Evolutionary conservation across 106 monocot species (phyloP).

Genomic region (Dioscorea alata): DNA sequence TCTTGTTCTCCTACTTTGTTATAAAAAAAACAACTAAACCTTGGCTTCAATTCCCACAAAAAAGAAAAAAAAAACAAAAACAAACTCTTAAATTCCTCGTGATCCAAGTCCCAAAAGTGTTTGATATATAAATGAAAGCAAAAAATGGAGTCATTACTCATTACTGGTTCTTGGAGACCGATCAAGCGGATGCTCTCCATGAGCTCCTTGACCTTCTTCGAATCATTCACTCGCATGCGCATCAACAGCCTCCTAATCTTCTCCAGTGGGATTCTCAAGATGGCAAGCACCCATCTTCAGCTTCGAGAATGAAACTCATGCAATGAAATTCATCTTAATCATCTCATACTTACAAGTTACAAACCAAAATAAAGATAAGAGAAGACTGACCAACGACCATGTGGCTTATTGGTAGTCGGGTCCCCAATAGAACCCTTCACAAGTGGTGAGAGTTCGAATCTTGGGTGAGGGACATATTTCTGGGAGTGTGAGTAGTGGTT

Average conservation of each 20-base stretch:
- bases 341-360: not conserved
- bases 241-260: conserved; percentile 83
- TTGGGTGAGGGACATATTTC: too few species aligned
- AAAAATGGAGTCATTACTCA: conserved; percentile 7
- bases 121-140: not conserved
- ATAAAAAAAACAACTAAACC: not conserved
- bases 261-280: conserved; percentile 74
- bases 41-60: not conserved
- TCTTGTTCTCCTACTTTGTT: not conserved
- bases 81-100: not conserved
- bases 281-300: conserved; percentile 58
- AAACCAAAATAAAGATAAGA: not conserved
- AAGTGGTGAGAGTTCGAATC: too few species aligned
- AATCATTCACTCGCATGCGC: conserved; percentile 74
- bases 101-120: not conserved
- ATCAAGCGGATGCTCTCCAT: conserved; percentile 87
- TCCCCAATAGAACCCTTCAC: too few species aligned
- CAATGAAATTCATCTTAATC: not conserved
- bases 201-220: conserved; percentile 79
- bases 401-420: too few species aligned
- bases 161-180: conserved; percentile 93
- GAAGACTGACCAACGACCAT: too few species aligned
- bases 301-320: conserved; percentile 68
- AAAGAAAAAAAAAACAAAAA: too few species aligned
- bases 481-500: too few species aligned